Base-by-base conservation (phyloP, 495 filamentous ascomycete species). In the Daldinia bambusicola region DNA sequence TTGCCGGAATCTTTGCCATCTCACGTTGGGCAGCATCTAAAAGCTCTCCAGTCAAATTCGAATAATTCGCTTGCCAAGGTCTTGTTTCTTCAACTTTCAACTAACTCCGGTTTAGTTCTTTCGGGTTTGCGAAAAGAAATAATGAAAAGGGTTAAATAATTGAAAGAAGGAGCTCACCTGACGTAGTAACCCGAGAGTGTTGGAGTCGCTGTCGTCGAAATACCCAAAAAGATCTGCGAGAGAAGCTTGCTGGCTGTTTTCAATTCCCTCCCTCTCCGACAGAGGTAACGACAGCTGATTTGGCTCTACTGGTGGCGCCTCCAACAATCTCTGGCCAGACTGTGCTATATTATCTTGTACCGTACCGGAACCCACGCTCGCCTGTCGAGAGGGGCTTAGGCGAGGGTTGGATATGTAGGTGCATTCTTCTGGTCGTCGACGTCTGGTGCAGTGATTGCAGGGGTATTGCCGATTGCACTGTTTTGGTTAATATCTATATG, bases 161-260 rank as follows among this genome's bases (percentile, higher is more conserved):
- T 0, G 13, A n/a, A 41, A 41, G 13, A 16, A 20, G 26, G 3
- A 26, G 67, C 63, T 20, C 52, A 75, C 67, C 22, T 55, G 67
- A 36, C 50, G 71, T 20, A 76, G 40, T 13, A 75, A 45, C 10
- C 63, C 74, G 22, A 74, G 45, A 2, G 72, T 74, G 22, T 75
- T 75, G 13, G 55, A 59, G 30, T 57, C 50, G 16, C 66, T 76
- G 18, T 67, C 69, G 37, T 76, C 71, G 48, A 60, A 71, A 59
- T 78, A 78, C 2, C 76, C 76, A 61, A 76, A 78, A 14, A 56
- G 41, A 14, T 65, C 52, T 20, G 66, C 76, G 9, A 77, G 51
- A 9, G 70, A 37, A 37, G 53, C 31, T 57, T 16, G 53, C 6
- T 57, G 32, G n/a, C 16, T 20, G 16, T 10, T 20, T 36, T 37